These are phyloP conservation scores for Penicillium turbatum DNA, from an alignment of 495 filamentous ascomycete species.

Conservation along the genomic window DNA sequence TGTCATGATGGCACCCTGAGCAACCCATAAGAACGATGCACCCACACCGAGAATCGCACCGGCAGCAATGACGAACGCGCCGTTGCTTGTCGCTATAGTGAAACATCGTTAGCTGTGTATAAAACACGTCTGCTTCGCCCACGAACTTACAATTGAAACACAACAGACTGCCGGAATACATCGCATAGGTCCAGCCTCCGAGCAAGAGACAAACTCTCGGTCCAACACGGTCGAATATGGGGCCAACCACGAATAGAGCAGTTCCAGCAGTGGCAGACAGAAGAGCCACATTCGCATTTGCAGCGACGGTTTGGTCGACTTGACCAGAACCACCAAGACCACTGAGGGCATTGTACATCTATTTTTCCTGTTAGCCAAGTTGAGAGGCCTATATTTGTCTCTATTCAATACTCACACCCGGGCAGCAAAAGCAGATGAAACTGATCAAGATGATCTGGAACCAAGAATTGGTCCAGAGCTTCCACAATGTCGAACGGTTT, in stretches of 20 bases:
- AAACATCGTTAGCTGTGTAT: background rate
- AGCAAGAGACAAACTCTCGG: slow-evolving; percentile 38
- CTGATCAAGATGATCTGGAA: slow-evolving; percentile 45
- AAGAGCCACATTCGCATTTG: slow-evolving; percentile 41
- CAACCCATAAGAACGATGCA: slow-evolving; percentile 50
- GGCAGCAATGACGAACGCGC: slow-evolving; percentile 69
- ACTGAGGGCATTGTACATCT: slow-evolving; percentile 69
- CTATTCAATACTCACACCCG: slow-evolving; percentile 41
- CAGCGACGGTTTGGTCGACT: slow-evolving; percentile 37
- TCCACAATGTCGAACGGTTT: slow-evolving; percentile 13
- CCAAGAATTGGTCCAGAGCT: slow-evolving; percentile 35
- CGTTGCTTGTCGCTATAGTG: slow-evolving; percentile 58
- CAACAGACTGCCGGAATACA: slow-evolving; percentile 41
- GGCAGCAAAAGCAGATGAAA: slow-evolving; percentile 78
- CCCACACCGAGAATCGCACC: slow-evolving; percentile 50
- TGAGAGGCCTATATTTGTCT: background rate
- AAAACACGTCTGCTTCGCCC: background rate
- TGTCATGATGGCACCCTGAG: slow-evolving; percentile 55
- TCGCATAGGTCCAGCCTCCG: slow-evolving; percentile 42
- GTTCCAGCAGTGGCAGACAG: slow-evolving; percentile 37
- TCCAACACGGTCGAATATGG: slow-evolving; percentile 40
- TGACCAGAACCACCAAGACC: slow-evolving; percentile 56
- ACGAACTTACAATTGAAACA: slow-evolving; percentile 33
- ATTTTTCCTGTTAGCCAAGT: background rate
- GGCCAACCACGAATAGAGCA: slow-evolving; percentile 41